phyloP scores from a whole-genome alignment of 23 red algal genomes.

The Gracilaria domingensis region DNA sequence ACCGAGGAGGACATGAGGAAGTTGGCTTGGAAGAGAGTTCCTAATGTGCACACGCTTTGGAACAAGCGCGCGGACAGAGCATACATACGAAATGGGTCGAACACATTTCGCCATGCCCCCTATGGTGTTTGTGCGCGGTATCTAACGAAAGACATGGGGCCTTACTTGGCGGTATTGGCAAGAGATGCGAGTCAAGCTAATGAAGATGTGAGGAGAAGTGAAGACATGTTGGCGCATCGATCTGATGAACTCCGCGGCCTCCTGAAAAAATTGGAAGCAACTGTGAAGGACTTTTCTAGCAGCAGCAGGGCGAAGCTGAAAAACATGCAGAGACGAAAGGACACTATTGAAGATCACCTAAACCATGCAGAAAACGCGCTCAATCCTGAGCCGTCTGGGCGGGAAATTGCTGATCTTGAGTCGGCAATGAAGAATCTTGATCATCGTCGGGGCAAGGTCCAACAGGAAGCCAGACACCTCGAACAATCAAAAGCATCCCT shows the following conservation, averaged over 20 bases:
- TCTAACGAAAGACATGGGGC: conserved; percentile 54
- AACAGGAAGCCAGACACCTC: background rate
- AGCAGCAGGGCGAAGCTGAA: background rate
- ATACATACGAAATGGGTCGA: conserved; percentile 50
- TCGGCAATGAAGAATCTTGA: background rate
- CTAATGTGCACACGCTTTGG: conserved; percentile 43
- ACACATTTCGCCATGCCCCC: conserved; percentile 45
- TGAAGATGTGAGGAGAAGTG: conserved; percentile 2
- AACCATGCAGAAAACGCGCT: conserved; percentile 57
- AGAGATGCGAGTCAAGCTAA: background rate
- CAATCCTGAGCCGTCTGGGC: conserved; percentile 50
- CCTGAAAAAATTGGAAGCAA: background rate
- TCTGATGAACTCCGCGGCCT: conserved; percentile 1
- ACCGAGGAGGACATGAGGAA: conserved; percentile 27
- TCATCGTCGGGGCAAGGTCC: background rate
- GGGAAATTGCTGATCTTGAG: conserved; percentile 44
- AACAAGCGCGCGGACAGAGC: conserved; percentile 54
- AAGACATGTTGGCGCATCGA: background rate
- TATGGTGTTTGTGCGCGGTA: conserved; percentile 8
- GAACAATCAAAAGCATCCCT: conserved; percentile 29
- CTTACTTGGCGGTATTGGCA: conserved; percentile 45
- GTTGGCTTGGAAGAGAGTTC: no score
- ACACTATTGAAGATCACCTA: conserved; percentile 37
- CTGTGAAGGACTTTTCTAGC: background rate
- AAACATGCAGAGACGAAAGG: conserved; percentile 38